A percentile compares a stretch with the other conserved stretches of the same genome.
Evolutionary conservation across 2,329 filamentous ascomycete genomes (phyloP).

Genomic region (Colletotrichum horii): DNA sequence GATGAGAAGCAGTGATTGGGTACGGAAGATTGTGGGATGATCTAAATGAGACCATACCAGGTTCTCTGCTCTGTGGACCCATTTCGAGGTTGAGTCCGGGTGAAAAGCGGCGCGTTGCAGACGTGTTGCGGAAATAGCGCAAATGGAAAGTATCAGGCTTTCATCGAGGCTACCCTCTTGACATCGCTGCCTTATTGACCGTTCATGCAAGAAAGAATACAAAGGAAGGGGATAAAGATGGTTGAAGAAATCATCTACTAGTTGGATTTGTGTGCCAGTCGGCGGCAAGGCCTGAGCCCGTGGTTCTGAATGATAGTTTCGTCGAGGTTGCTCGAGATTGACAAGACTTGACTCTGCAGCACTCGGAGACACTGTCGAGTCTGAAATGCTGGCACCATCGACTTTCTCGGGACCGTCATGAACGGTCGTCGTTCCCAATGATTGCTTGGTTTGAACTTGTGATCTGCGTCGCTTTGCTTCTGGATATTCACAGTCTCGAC

Average conservation of each 20-base stretch:
- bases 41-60: constrained; percentile 1
- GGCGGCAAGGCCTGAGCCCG: background rate
- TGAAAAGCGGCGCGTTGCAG: background rate
- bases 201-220: constrained; percentile 15
- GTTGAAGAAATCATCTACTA: constrained; percentile 27
- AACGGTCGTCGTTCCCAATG: background rate
- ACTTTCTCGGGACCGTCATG: background rate
- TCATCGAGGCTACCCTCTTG: constrained; percentile 8
- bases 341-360: background rate
- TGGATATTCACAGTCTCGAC: background rate
- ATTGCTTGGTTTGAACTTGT: background rate
- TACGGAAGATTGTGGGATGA: constrained; percentile 25
- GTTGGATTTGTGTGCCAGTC: constrained; percentile 15
- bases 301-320: background rate
- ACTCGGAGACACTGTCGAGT: background rate
- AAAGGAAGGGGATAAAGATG: constrained; percentile 24
- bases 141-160: constrained; percentile 1
- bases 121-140: background rate
- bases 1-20: constrained; percentile 47
- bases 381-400: background rate
- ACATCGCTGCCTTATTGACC: background rate
- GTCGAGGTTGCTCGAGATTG: background rate
- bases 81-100: background rate
- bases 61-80: background rate
- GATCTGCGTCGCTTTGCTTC: background rate